phyloP scores from a whole-genome alignment of 2,329 filamentous ascomycete species.

The Hansfordia pulvinata region DNA sequence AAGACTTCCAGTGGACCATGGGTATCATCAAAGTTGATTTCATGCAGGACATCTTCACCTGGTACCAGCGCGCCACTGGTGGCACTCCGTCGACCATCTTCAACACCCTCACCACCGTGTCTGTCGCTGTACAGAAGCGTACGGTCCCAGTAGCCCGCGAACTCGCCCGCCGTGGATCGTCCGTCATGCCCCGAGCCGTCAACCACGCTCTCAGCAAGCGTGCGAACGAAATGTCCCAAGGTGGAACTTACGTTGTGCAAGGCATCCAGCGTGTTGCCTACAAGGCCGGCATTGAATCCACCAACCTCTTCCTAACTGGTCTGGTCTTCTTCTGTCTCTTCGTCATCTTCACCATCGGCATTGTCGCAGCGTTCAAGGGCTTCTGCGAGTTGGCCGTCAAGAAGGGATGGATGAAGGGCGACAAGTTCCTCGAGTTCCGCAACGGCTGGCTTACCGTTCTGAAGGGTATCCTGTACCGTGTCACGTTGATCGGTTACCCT shows the following conservation, averaged over 20 bases:
- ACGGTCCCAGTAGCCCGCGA: no score
- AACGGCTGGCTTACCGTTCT: conserved; percentile 77
- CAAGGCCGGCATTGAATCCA: conserved; percentile 61
- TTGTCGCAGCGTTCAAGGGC: conserved; percentile 62
- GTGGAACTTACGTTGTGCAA: conserved; percentile 41
- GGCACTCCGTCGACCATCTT: conserved; percentile 64
- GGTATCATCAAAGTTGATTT: conserved; percentile 71
- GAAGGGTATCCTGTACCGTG: conserved; percentile 75
- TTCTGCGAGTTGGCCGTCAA: conserved; percentile 59
- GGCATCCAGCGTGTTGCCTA: conserved; percentile 79
- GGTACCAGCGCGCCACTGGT: conserved; percentile 79
- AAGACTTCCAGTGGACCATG: conserved; percentile 90
- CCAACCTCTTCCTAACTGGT: conserved; percentile 77
- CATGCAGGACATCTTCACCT: conserved; percentile 67
- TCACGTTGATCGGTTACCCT: conserved; percentile 72
- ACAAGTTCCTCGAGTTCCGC: conserved; percentile 77
- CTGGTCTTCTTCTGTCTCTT: conserved; percentile 73
- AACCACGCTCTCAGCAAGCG: conserved; percentile 31
- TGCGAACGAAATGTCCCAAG: conserved; percentile 23
- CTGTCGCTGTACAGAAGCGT: conserved; percentile 62
- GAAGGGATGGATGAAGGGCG: conserved; percentile 59
- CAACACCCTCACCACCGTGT: conserved; percentile 53
- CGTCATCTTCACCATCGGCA: conserved; percentile 53
- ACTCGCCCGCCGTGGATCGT: conserved; percentile 16
- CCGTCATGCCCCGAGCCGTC: conserved; percentile 14